Percentiles rank a stretch among this genome's conserved stretches.
phyloP scores from a whole-genome alignment of 2,329 filamentous ascomycete species.

The Onygena corvina region DNA sequence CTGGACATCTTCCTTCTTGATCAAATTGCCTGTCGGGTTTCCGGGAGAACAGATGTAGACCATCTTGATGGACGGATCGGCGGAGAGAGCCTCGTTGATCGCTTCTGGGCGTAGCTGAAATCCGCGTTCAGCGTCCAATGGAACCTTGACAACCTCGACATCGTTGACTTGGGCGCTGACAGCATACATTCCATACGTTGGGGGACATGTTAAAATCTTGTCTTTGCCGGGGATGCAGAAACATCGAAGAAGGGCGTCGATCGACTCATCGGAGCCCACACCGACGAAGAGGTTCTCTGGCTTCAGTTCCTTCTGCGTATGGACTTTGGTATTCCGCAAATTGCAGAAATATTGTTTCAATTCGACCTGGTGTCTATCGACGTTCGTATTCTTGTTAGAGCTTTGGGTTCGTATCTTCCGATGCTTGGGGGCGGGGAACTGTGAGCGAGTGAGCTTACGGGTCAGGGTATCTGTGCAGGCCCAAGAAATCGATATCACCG shows the following conservation, averaged over 20 bases:
- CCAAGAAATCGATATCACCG: slow-evolving; percentile 57
- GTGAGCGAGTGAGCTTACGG: slow-evolving; percentile 38
- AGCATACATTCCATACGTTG: slow-evolving; percentile 96
- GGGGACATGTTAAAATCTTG: slow-evolving; percentile 86
- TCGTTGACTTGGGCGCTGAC: slow-evolving; percentile 95
- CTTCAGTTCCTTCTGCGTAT: slow-evolving; percentile 60
- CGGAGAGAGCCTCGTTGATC: slow-evolving; percentile 54
- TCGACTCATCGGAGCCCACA: slow-evolving; percentile 91
- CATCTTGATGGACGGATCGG: slow-evolving; percentile 62
- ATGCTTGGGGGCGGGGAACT: neutral
- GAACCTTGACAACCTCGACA: slow-evolving; percentile 72
- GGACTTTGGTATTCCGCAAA: slow-evolving; percentile 68
- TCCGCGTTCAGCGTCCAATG: slow-evolving; percentile 55
- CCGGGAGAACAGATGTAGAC: slow-evolving; percentile 89
- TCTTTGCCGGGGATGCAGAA: slow-evolving; percentile 83
- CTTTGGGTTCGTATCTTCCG: neutral
- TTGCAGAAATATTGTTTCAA: slow-evolving; percentile 79
- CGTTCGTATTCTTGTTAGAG: neutral
- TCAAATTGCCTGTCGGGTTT: slow-evolving; percentile 75
- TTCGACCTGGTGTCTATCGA: slow-evolving; percentile 58
- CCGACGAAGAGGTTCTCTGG: slow-evolving; percentile 86
- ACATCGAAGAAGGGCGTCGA: slow-evolving; percentile 83
- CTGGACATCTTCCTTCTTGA: slow-evolving; percentile 62
- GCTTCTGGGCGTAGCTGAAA: slow-evolving; percentile 64
- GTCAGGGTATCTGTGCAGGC: slow-evolving; percentile 89